phyloP scores from a whole-genome alignment of 176 grass and related monocot genomes.

The Eleusine indica region DNA sequence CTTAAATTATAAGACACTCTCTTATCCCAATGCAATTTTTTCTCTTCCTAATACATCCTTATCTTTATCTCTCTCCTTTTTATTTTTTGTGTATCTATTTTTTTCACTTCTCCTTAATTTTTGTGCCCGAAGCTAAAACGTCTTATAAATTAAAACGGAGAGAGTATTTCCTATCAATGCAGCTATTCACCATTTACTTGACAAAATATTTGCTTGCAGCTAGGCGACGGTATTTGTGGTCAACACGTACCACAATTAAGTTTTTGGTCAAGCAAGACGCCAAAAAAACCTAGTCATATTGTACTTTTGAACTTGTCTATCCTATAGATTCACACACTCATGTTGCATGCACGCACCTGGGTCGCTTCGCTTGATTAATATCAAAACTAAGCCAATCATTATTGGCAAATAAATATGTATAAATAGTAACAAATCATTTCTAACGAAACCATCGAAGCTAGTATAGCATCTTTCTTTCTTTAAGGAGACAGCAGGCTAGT shows the following conservation, averaged over 20 bases:
- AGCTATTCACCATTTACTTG: neutral
- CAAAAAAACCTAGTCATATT: neutral
- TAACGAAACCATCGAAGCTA: neutral
- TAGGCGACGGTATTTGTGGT: neutral
- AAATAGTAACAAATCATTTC: slow-evolving; percentile 3
- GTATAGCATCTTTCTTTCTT: neutral
- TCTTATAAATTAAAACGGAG: no score
- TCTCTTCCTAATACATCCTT: no score
- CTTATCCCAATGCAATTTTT: no score
- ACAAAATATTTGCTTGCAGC: neutral
- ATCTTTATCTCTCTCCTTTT: no score
- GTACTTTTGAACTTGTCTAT: slow-evolving; percentile 17
- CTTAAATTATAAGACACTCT: no score
- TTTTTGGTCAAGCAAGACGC: neutral
- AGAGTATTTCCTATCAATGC: neutral
- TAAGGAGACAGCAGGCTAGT: neutral
- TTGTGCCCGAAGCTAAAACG: no score
- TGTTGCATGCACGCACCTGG: neutral
- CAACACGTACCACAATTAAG: neutral
- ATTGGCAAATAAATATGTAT: neutral
- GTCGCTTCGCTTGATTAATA: neutral
- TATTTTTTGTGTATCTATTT: no score
- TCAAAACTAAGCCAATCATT: slow-evolving; percentile 32
- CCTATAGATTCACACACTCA: slow-evolving; percentile 27
- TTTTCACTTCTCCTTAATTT: no score